A percentile compares a stretch with the other conserved stretches of the same genome.
phyloP scores from a whole-genome alignment of 2,329 filamentous ascomycete species.

The Parasarocladium wereldwijsianum region DNA sequence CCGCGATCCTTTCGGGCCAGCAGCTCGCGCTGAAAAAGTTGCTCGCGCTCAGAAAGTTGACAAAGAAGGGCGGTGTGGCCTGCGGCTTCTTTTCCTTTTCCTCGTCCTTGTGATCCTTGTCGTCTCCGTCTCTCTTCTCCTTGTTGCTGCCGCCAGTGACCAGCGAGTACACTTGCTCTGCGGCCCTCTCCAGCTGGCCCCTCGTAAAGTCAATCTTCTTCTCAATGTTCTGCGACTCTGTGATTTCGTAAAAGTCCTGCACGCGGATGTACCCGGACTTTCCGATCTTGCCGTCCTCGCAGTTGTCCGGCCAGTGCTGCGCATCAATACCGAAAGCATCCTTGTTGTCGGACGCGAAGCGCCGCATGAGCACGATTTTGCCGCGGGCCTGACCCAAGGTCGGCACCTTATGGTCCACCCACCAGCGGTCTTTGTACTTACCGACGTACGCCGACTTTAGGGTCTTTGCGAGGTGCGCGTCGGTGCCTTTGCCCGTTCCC shows the following conservation, averaged over 20 bases:
- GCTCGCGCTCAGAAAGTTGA: slow-evolving; percentile 83
- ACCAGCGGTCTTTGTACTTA: slow-evolving; percentile 50
- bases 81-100: slow-evolving; percentile 10
- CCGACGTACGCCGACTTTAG: slow-evolving; percentile 59
- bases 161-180: slow-evolving; percentile 31
- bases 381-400: slow-evolving; percentile 65
- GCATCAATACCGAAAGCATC: slow-evolving; percentile 45
- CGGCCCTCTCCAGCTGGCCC: slow-evolving; percentile 63
- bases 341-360: slow-evolving; percentile 53
- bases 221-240: slow-evolving; percentile 58
- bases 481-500: slow-evolving; percentile 65
- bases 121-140: slow-evolving; percentile 11
- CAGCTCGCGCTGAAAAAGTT: slow-evolving; percentile 89
- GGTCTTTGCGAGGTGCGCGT: slow-evolving; percentile 62
- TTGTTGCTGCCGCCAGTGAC: slow-evolving; percentile 16
- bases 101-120: slow-evolving; percentile 10
- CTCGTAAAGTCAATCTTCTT: slow-evolving; percentile 64
- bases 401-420: slow-evolving; percentile 62
- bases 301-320: slow-evolving; percentile 74
- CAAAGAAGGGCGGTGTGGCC: slow-evolving; percentile 49
- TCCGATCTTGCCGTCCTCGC: slow-evolving; percentile 54
- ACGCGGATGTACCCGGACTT: slow-evolving; percentile 60
- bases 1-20: slow-evolving; percentile 88
- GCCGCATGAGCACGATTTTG: slow-evolving; percentile 69
- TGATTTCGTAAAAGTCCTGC: slow-evolving; percentile 89